Evolutionary conservation across 805 yeast species (phyloP), one percentile per base, ranked within the genome.

Genomic region (Zygosaccharomyces bailii): DNA sequence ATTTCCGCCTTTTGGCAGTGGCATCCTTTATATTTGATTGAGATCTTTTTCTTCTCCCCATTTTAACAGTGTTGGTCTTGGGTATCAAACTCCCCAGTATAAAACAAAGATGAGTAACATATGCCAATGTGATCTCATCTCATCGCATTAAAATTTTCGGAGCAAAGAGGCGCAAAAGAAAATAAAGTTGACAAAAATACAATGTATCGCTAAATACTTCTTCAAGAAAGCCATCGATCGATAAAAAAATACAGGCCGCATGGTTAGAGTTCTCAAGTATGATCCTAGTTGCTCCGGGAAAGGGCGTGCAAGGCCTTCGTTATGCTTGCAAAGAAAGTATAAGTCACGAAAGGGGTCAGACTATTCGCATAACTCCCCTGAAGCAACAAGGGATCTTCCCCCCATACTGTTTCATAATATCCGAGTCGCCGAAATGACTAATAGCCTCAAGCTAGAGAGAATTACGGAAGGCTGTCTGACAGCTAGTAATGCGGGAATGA

Each of bases 11-110:
- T 31, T 53, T 54, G 5, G 63, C 62, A 9, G 63, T 54, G 47
- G 63, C 57, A 30, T 56, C 57, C 41, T 59, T 55, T 23, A 60
- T 57, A 8, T 53, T 50, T 35, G 46, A 42, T 44, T 57, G 57
- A 4, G 60, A 50, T 49, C 65, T 59, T 45, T 60, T 62, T 23
- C 46, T 48, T 34, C 55, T 56, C 6, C 56, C 65, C 67, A 59
- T 59, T 19, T 19, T 19, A 7, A 13, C 6, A 5, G 7, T 5
- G 6, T 9, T n/a, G 6, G 11, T 24, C 27, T 24, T 24, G n/a
- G 11, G 5, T 24, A 6, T n/a, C 27, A 24, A 24, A 6, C 7
- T n/a, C n/a, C n/a, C n/a, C n/a, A n/a, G n/a, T n/a, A n/a, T n/a
- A n/a, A n/a, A n/a, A n/a, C n/a, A n/a, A n/a, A n/a, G n/a, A n/a